Evolutionary conservation across 441 rosid genomes (phyloP), one percentile per base, ranked within the genome.

Genomic region (Omphalea diandra): DNA sequence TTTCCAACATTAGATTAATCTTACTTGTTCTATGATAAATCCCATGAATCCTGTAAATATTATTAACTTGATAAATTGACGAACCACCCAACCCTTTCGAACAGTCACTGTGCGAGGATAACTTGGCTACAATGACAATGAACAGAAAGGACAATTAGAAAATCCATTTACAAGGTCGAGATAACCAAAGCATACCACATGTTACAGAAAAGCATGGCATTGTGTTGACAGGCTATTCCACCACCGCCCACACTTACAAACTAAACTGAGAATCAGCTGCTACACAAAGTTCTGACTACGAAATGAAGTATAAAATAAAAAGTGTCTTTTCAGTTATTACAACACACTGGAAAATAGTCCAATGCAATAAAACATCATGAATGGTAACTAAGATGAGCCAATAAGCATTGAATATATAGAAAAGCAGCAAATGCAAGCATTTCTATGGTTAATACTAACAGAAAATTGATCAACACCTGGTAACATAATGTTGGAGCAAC

Each of bases 401-500:
- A 35, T 7, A 10, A 3, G 9, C 31, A 54, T 20, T 67, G n/a
- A 40, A 54, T 31, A 44, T 41, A 14, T 29, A 1, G 43, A 41
- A 65, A 29, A 44, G 22, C 32, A 18, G 15, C 53, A 67, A 61
- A 47, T 35, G 53, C 17, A 40, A 32, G 26, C 44, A 65, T 59
- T 49, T n/a, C 24, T 49, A 6, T 2, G 4, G 17, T 32, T 32
- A 46, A 27, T 35, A 36, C 26, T 1, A 0, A 5, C 69, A 71
- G 35, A 68, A 70, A 54, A 29, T 55, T 14, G 61, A 35, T 24
- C 36, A 40, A 31, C 76, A 96, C 99, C 98, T 96, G 99, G 79
- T 96, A 96, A 80, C 99, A 96, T 75, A 96, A 78, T 36, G 99
- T 91, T 55, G 99, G 99, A 66, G 99, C 97, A 63, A 91, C 85